Percentiles rank a stretch among this genome's conserved stretches.
These are phyloP conservation scores for Zancudomyces culisetae DNA, from an alignment of 371 early-diverging fungal genomes.

Conservation along the genomic window DNA sequence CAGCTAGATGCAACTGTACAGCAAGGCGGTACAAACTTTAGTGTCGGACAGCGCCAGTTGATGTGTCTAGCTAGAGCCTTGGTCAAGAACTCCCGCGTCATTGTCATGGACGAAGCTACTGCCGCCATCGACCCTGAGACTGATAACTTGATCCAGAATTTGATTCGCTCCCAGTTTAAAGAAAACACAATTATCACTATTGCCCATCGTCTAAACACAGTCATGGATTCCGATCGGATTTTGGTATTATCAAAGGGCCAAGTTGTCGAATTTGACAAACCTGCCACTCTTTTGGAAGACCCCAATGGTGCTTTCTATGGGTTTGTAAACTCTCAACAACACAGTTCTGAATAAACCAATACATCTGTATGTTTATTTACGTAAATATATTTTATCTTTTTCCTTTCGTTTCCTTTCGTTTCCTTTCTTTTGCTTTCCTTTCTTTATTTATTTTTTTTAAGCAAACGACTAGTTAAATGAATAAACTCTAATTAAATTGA, in stretches of 20 bases:
- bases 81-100: slow-evolving; percentile 42
- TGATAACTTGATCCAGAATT: slow-evolving; percentile 60
- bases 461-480: background rate
- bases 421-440: background rate
- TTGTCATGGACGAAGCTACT: slow-evolving; percentile 87
- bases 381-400: background rate
- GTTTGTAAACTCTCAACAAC: background rate
- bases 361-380: background rate
- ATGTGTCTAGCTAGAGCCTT: slow-evolving; percentile 74
- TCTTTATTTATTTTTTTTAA: background rate
- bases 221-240: slow-evolving; percentile 69
- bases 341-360: background rate
- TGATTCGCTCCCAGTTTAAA: slow-evolving; percentile 70
- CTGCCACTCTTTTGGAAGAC: slow-evolving; percentile 34
- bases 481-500: background rate
- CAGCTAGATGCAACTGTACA: slow-evolving; percentile 34
- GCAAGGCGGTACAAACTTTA: slow-evolving; percentile 68
- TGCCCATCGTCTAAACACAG: slow-evolving; percentile 80
- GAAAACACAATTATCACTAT: slow-evolving; percentile 81
- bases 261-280: slow-evolving; percentile 63
- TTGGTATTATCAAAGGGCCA: slow-evolving; percentile 59
- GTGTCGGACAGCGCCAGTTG: slow-evolving; percentile 71
- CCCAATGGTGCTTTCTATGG: slow-evolving; percentile 29
- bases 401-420: background rate
- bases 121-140: slow-evolving; percentile 74